Conservation (phyloP, 257 asterid genomes). For the Solanum tacnaense region DNA sequence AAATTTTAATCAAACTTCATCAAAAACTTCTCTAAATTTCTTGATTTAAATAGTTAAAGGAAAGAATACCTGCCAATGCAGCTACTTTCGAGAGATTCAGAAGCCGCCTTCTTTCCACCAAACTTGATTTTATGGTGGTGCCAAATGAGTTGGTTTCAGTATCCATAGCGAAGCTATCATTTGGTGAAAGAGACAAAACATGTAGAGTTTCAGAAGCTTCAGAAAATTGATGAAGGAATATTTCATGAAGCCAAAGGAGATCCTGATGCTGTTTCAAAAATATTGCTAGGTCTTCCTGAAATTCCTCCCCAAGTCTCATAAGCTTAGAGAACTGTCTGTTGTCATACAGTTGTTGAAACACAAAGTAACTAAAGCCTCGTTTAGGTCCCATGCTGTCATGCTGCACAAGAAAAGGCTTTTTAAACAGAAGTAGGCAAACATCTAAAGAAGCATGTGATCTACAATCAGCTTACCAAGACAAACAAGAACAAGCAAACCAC, state of each 20-base stretch:
- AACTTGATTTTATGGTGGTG: slow-evolving; percentile 19
- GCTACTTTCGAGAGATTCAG: slow-evolving; percentile 84
- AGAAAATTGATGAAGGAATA: slow-evolving; percentile 71
- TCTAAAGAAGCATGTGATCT: not conserved
- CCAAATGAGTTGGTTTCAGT: slow-evolving; percentile 25
- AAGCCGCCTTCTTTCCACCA: slow-evolving; percentile 68
- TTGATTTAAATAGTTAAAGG: not conserved
- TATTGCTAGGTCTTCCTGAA: slow-evolving; percentile 59
- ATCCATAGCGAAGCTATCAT: slow-evolving; percentile 23
- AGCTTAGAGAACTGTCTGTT: slow-evolving; percentile 64
- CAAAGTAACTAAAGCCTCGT: slow-evolving; percentile 88
- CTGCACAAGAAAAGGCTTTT: slow-evolving; percentile 30
- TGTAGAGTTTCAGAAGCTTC: slow-evolving; percentile 90
- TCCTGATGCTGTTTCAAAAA: slow-evolving; percentile 68
- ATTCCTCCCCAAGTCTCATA: slow-evolving; percentile 87
- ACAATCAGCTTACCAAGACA: not conserved
- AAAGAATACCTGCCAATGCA: slow-evolving; percentile 64
- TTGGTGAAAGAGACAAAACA: slow-evolving; percentile 53
- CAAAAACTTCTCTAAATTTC: not conserved
- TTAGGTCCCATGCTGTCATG: slow-evolving; percentile 82
- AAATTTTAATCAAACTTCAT: not conserved
- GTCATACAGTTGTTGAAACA: slow-evolving; percentile 63
- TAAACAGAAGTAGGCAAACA: not conserved
- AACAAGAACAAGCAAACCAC: not conserved
- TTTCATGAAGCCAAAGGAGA: slow-evolving; percentile 89